Evolutionary conservation across 2,329 filamentous ascomycete species (phyloP), one percentile per base, ranked within the genome.

Genomic region (Ophiostoma perfectum): DNA sequence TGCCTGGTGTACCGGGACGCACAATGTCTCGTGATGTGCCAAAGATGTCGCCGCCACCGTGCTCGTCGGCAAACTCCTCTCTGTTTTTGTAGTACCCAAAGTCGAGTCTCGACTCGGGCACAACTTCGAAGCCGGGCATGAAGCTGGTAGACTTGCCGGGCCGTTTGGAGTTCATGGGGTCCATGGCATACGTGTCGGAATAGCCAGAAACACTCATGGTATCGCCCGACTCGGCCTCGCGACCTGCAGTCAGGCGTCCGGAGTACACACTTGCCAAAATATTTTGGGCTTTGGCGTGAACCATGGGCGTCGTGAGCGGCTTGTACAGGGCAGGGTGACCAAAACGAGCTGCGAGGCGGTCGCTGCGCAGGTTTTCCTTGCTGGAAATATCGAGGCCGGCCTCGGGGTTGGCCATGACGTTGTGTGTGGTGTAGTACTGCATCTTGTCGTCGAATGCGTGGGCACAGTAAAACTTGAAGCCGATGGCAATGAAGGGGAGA

Each of bases 61-160:
- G 90, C 67, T 95, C 91, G 11, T 93, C 89, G 1, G 88, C 88
- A 78, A 98, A 97, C 73, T 97, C 94, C 2, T 91, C 86, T 1
- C 92, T 85, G 77, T 97, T 90, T 78, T 96, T 97, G 83, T 89
- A 98, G 79, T 92, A 94, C 70, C 92, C 88, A 76, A 96, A 97
- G 76, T 97, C 93, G 78, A 97, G 88, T 65, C 92, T 88, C 67
- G 85, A 85, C 74, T 98, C 94, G 0, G 91, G 88, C 0, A 98
- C 93, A 69, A 96, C 88, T 78, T 98, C 94, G 77, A 97, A 97
- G 0, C 92, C 92, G 0, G 89, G 87, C 5, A 90, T 72, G 0
- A 63, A 5, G 45, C 58, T 9, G 55, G 44, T 39, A 12, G 73
- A 74, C 70, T 79, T 79, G 44, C 79, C 78, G 0, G 76, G 74